Percentiles rank a stretch among this genome's conserved stretches.
These are phyloP conservation scores for Verbascum thapsus DNA, from an alignment of 257 asterid genomes.

Conservation along the genomic window DNA sequence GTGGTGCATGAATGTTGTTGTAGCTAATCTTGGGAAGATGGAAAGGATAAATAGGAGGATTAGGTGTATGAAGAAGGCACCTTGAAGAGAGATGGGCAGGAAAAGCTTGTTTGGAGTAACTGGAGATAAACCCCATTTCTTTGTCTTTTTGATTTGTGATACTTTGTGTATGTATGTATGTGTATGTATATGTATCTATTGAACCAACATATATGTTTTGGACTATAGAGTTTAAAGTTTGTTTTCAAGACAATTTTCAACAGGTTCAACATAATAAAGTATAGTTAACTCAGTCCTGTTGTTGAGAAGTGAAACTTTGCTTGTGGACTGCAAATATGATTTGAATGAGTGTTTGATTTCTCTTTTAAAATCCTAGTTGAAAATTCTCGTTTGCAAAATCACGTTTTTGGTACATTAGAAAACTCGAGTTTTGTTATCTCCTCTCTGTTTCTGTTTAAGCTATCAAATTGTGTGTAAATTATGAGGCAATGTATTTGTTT, in stretches of 20 bases:
- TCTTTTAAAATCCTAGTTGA: no score
- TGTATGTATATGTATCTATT: conserved; percentile 31
- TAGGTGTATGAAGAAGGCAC: conserved; percentile 24
- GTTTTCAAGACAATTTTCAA: conserved; percentile 14
- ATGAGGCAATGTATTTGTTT: conserved; percentile 18
- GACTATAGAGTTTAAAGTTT: conserved; percentile 29
- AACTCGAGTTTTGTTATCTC: neutral
- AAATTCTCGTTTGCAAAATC: no score
- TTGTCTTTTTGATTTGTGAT: conserved; percentile 33
- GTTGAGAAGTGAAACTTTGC: no score
- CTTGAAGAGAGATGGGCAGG: conserved; percentile 25
- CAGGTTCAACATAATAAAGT: neutral
- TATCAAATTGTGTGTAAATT: conserved; percentile 33
- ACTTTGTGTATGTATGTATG: conserved; percentile 30
- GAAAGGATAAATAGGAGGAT: neutral
- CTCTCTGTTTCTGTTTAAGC: conserved; percentile 17
- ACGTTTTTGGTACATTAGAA: no score
- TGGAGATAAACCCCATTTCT: conserved; percentile 6
- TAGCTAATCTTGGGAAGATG: conserved; percentile 14
- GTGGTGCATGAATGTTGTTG: conserved; percentile 37
- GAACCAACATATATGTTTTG: conserved; percentile 33
- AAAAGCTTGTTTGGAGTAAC: neutral
- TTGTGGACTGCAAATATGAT: no score
- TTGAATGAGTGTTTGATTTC: no score
- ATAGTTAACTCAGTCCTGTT: no score